Evolutionary conservation across 106 monocot species (phyloP), one percentile per base, ranked within the genome.

Genomic region (Dendrobium chrysotoxum): DNA sequence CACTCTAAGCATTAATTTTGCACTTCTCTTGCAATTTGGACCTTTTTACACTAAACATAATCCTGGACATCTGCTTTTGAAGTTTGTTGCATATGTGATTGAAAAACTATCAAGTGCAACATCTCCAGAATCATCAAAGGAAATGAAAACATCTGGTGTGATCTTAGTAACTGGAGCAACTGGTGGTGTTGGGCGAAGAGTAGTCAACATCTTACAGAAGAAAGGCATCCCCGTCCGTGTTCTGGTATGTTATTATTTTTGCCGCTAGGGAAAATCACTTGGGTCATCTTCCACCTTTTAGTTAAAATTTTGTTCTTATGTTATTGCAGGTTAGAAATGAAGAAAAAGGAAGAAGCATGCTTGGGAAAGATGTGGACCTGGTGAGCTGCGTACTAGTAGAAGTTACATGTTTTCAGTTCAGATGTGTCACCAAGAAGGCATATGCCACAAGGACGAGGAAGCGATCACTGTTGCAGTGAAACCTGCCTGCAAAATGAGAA

Each of bases 131-230:
- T 53, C 78, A 72, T 46, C 75, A 75, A 86, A 84, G 17, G 78
- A 85, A 86, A 89, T 91, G 91, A 83, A 83, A 85, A 85, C 74
- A 83, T 91, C 98, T 79, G 92, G 85, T 75, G 46, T 87, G 72
- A 80, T 95, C 16, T 82, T 99, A 55, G 98, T 99, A 42, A 80
- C 91, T 88, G 98, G 98, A 81, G 95, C 92, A 30, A 99, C 95
- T 75, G 98, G 95, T 82, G 98, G 98, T 74, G 95, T 99, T 87
- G 98, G 98, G 42, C 82, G 92, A 87, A 95, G 95, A 76, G 91
- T 99, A 54, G 95, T 99, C 21, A 83, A 91, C 66, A 77, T 91
- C 42, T 85, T 99, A 80, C 82, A 87, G 47, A 85, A 91, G 39
- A 92, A 88, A 87, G 97, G 95, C 40, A 67, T 82, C 80, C 85